Base-by-base conservation (phyloP, 805 yeast species). In the Hemisphaericaspora nanyangensis region DNA sequence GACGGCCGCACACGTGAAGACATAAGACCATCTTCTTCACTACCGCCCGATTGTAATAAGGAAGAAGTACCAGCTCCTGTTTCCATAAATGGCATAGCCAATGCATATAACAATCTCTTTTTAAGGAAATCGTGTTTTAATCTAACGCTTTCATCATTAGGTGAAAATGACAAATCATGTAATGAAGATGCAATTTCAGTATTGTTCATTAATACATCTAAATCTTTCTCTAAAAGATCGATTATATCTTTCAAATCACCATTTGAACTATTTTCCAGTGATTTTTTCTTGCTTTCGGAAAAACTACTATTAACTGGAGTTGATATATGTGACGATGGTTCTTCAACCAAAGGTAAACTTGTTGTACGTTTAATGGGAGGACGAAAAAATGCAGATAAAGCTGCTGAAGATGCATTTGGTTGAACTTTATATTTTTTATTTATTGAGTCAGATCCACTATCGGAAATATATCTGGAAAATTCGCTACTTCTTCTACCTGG, bases 41-140 rank as follows among this genome's bases (percentile, higher is more conserved):
- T 40, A 3, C 17, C 30, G 17, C 29, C 47, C 24, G 34, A 29
- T 25, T 42, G 47, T 7, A 48, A 44, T 18, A 50, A 40, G 6
- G 49, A 48, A 2, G 65, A 47, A 1, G 68, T 58, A 50, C 55
- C 47, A 7, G 52, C 55, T 7, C 63, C 45, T 31, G 64, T 63
- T 48, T 76, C 79, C 35, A 72, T 65, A 60, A 82, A 79, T 6
- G 87, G 87, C 1, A 83, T 78, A 1, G 89, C 82, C 40, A 82
- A 65, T 1, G 87, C 85, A 54, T 78, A 75, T 11, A 81, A 53
- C 4, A 81, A 56, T 47, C 70, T 73, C 2, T 69, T 65, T 43
- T 70, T 69, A 17, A 78, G 53, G 8, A 60, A 46, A 29, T 66
- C 64, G 18, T 69, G 67, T 44, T 74, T 72, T 15, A 65, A 45